Conservation (phyloP, 352 stramenopile species). For the Phytophthora litchii region DNA sequence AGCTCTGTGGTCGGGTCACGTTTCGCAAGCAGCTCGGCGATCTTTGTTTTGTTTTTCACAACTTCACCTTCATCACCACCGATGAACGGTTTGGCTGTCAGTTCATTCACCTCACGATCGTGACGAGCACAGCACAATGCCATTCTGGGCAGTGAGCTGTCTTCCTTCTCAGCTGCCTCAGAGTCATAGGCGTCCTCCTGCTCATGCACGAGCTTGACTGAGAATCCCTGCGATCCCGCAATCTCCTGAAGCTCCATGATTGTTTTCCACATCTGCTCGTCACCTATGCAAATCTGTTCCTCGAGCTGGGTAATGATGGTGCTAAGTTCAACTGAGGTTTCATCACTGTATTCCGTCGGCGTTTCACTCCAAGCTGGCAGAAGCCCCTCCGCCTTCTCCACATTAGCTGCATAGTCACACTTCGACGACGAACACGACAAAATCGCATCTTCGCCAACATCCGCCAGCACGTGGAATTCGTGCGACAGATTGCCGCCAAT, state of each 20-base stretch:
- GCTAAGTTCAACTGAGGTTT: conserved; percentile 14
- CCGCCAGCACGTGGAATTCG: conserved; percentile 88
- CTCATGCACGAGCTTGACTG: conserved; percentile 46
- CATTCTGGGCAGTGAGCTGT: conserved; percentile 15
- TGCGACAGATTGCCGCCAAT: conserved; percentile 91
- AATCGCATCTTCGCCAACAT: conserved; percentile 85
- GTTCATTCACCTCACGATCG: conserved; percentile 70
- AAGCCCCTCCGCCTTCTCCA: conserved; percentile 76
- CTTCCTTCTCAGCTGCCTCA: conserved; percentile 12
- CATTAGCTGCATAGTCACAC: conserved; percentile 88
- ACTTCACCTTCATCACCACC: conserved; percentile 60
- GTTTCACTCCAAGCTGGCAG: conserved; percentile 21
- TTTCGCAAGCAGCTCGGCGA: conserved; percentile 29
- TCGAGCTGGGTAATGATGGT: conserved; percentile 33
- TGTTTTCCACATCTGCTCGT: conserved; percentile 38
- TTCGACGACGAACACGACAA: conserved; percentile 58
- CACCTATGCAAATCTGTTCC: conserved; percentile 12
- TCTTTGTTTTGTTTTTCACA: conserved; percentile 27
- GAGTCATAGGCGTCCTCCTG: conserved; percentile 23
- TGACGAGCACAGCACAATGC: conserved; percentile 64
- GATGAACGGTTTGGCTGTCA: conserved; percentile 76
- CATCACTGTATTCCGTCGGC: conserved; percentile 1
- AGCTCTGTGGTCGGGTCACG: conserved; percentile 28
- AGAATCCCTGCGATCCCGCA: conserved; percentile 26
- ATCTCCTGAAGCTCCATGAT: conserved; percentile 36